Evolutionary conservation across 306 rosid species (phyloP).

Genomic region (Leucaena leucocephala): DNA sequence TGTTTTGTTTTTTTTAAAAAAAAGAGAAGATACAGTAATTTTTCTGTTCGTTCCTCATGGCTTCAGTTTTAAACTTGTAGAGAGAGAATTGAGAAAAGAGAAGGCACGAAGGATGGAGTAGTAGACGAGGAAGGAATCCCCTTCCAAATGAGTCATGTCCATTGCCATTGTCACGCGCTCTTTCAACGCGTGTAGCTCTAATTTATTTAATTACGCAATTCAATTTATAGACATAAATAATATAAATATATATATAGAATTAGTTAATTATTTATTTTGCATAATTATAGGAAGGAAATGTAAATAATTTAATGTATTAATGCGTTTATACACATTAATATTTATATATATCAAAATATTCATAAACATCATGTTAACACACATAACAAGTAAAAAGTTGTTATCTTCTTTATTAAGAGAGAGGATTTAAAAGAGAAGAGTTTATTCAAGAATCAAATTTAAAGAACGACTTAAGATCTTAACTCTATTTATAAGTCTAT

Average conservation of each 20-base stretch:
- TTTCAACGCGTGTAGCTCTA: background rate
- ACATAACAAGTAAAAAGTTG: too few species aligned
- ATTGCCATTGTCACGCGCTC: background rate
- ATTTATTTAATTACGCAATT: background rate
- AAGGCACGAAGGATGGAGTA: background rate
- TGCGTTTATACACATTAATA: too few species aligned
- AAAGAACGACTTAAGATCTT: too few species aligned
- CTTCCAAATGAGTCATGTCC: background rate
- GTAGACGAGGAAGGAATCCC: slow-evolving; percentile 8
- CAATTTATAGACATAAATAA: too few species aligned
- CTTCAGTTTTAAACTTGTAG: background rate
- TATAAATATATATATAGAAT: too few species aligned
- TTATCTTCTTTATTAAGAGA: too few species aligned
- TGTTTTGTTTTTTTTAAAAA: background rate
- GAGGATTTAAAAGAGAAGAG: too few species aligned
- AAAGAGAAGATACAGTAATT: background rate
- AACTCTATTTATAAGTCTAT: too few species aligned
- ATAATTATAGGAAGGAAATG: background rate
- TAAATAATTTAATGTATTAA: background rate
- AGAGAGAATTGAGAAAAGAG: slow-evolving; percentile 1
- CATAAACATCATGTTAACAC: too few species aligned
- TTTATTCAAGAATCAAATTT: too few species aligned
- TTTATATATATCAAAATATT: too few species aligned
- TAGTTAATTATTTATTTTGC: background rate
- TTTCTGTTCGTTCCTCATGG: slow-evolving; percentile 6